Conservation (phyloP, 2,329 filamentous ascomycete genomes). For the Ophiostoma ips region DNA sequence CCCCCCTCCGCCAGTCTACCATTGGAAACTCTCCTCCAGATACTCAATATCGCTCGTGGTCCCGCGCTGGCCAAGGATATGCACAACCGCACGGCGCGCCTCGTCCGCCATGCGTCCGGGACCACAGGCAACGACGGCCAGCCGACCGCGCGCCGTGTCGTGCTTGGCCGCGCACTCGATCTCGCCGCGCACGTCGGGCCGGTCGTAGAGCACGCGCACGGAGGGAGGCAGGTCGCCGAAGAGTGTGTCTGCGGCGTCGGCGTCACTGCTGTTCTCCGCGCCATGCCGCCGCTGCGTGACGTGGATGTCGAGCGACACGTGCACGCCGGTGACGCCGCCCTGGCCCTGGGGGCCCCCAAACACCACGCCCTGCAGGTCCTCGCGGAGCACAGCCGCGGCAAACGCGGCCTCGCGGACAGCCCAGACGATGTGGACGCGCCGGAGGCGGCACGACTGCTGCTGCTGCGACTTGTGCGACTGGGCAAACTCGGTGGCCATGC, state of each 20-base stretch:
- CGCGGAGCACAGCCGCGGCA: constrained; percentile 6
- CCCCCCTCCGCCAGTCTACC: constrained; percentile 12
- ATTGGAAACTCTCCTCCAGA: constrained; percentile 14
- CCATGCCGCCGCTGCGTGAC: constrained; percentile 7
- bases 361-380: constrained; percentile 2
- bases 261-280: neutral
- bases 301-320: constrained; percentile 9
- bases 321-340: neutral
- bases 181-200: constrained; percentile 16
- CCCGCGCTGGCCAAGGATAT: constrained; percentile 1
- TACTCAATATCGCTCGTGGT: constrained; percentile 9
- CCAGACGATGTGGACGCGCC: constrained; percentile 12
- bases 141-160: constrained; percentile 7
- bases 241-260: neutral
- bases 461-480: neutral
- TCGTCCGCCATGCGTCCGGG: constrained; percentile 13
- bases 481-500: neutral
- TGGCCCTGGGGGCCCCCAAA: too few species aligned
- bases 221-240: constrained; percentile 4
- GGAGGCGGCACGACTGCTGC: neutral
- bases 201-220: constrained; percentile 13
- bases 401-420: constrained; percentile 12
- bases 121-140: constrained; percentile 14
- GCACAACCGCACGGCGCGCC: constrained; percentile 8
- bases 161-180: constrained; percentile 17